Conservation (phyloP, 345 rosid genomes). For the Isatis tinctoria region DNA sequence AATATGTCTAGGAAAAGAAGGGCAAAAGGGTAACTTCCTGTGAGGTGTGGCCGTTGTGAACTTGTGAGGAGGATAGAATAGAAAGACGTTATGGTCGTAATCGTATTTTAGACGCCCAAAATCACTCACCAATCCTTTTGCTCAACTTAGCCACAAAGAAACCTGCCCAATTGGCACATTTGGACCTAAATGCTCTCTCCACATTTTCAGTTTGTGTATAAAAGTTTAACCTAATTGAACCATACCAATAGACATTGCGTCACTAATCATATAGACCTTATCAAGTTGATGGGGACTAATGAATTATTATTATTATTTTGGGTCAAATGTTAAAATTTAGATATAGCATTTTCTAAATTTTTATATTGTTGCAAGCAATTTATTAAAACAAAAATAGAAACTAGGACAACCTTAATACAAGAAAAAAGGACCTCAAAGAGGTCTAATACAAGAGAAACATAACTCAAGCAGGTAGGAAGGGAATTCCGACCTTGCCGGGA, state of each 20-base stretch:
- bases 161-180: slow-evolving; percentile 5
- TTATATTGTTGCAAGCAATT: too few relatives aligned
- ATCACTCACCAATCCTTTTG: slow-evolving; percentile 11
- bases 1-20: neutral
- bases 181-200: neutral
- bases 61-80: slow-evolving; percentile 2
- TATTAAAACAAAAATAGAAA: too few relatives aligned
- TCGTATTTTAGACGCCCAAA: slow-evolving; percentile 1
- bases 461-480: too few relatives aligned
- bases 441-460: too few relatives aligned
- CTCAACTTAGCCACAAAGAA: slow-evolving; percentile 26
- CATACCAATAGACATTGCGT: slow-evolving; percentile 20
- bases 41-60: neutral
- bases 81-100: slow-evolving; percentile 3
- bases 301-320: too few relatives aligned
- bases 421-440: too few relatives aligned
- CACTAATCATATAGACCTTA: neutral
- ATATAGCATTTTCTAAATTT: too few relatives aligned
- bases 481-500: too few relatives aligned
- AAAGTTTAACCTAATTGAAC: slow-evolving; percentile 6
- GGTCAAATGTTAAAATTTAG: too few relatives aligned
- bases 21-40: neutral
- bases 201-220: neutral
- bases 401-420: too few relatives aligned
- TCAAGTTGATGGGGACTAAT: slow-evolving; percentile 5